Conservation (phyloP, 2,329 filamentous ascomycete genomes). For the Didymosphaeria variabile region DNA sequence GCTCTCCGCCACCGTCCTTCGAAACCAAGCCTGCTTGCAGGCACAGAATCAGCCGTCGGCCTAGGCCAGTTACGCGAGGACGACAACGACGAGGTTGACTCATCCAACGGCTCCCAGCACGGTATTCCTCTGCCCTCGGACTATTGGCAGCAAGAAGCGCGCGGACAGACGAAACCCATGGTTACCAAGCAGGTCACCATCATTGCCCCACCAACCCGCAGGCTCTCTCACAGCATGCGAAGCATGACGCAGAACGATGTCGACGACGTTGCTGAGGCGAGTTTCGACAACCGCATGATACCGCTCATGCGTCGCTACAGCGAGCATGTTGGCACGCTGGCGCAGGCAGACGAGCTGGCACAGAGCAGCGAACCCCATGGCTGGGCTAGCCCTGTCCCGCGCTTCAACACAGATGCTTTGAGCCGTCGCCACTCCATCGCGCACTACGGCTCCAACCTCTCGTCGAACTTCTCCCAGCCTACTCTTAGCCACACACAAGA, state of each 20-base stretch:
- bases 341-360: constrained; percentile 36
- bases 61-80: constrained; percentile 48
- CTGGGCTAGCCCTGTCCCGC: constrained; percentile 40
- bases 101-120: constrained; percentile 64
- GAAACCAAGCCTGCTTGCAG: constrained; percentile 74
- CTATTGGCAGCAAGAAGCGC: constrained; percentile 42
- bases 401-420: constrained; percentile 55
- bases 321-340: constrained; percentile 39
- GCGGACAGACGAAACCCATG: constrained; percentile 36
- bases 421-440: constrained; percentile 83
- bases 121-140: constrained; percentile 51
- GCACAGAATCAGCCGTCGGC: constrained; percentile 58
- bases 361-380: constrained; percentile 34
- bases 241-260: constrained; percentile 74
- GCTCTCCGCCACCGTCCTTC: constrained; percentile 80
- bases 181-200: constrained; percentile 47
- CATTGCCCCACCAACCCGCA: constrained; percentile 38
- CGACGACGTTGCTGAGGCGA: constrained; percentile 73
- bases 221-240: constrained; percentile 60
- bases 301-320: constrained; percentile 48
- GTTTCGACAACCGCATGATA: constrained; percentile 51
- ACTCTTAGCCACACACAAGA: constrained; percentile 44
- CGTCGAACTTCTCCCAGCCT: constrained; percentile 31
- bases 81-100: constrained; percentile 71
- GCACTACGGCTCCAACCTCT: constrained; percentile 42